Conservation (phyloP, 345 rosid genomes). For the Erysimum cheiranthoides region DNA sequence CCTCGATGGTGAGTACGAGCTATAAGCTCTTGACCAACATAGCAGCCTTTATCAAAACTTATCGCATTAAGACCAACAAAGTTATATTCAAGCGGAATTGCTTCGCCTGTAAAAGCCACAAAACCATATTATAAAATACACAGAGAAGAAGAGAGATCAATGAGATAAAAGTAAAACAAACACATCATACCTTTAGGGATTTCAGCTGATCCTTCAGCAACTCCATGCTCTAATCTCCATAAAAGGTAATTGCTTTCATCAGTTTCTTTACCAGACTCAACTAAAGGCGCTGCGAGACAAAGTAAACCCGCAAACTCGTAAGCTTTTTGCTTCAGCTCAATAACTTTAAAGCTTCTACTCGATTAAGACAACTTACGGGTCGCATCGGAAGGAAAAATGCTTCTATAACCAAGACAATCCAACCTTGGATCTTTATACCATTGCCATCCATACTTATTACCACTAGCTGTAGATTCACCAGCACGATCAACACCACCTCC, state of each 20-base stretch:
- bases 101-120: constrained; percentile 63
- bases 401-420: constrained; percentile 79
- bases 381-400: constrained; percentile 64
- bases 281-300: constrained; percentile 75
- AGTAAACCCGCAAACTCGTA: background rate
- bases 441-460: constrained; percentile 67
- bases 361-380: constrained; percentile 56
- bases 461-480: constrained; percentile 63
- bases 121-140: background rate
- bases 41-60: constrained; percentile 96
- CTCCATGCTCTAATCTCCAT: constrained; percentile 84
- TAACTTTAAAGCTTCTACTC: background rate
- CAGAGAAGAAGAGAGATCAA: background rate
- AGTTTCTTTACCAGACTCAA: constrained; percentile 80
- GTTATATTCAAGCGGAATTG: constrained; percentile 93
- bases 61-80: constrained; percentile 84
- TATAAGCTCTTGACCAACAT: constrained; percentile 92
- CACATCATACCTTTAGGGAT: constrained; percentile 73
- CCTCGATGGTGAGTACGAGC: constrained; percentile 95
- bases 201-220: constrained; percentile 91
- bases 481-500: constrained; percentile 62
- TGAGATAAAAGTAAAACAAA: background rate
- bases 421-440: constrained; percentile 94
- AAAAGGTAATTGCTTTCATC: constrained; percentile 67
- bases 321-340: constrained; percentile 12